phyloP scores from a whole-genome alignment of 306 rosid genomes.

The Trifolium pratense region DNA sequence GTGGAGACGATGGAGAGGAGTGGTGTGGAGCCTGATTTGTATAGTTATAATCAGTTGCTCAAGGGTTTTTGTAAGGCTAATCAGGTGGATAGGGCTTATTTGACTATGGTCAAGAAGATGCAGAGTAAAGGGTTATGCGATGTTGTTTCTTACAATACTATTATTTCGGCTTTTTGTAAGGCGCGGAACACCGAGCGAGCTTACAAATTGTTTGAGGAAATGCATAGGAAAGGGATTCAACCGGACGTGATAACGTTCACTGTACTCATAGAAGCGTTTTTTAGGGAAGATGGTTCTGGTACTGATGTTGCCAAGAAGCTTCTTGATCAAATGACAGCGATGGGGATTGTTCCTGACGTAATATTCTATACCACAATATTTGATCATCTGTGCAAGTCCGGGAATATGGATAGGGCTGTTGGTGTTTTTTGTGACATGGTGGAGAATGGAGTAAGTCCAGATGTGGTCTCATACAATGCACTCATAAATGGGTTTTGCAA shows the following conservation, averaged over 20 bases:
- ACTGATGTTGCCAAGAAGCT: slow-evolving; percentile 65
- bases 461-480: slow-evolving; percentile 84
- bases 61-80: slow-evolving; percentile 75
- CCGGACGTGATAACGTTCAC: slow-evolving; percentile 86
- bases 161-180: slow-evolving; percentile 71
- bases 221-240: slow-evolving; percentile 67
- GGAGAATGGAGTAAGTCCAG: slow-evolving; percentile 72
- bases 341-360: slow-evolving; percentile 67
- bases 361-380: slow-evolving; percentile 68
- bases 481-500: slow-evolving; percentile 85
- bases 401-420: slow-evolving; percentile 64
- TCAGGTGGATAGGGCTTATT: slow-evolving; percentile 71
- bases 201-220: slow-evolving; percentile 74
- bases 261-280: slow-evolving; percentile 69
- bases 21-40: slow-evolving; percentile 73
- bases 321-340: slow-evolving; percentile 66
- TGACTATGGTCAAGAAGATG: slow-evolving; percentile 66
- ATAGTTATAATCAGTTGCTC: slow-evolving; percentile 79
- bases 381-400: slow-evolving; percentile 72
- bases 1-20: slow-evolving; percentile 70
- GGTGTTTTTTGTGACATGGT: slow-evolving; percentile 71
- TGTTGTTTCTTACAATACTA: slow-evolving; percentile 81
- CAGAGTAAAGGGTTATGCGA: slow-evolving; percentile 68
- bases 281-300: slow-evolving; percentile 65
- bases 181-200: slow-evolving; percentile 58